These are phyloP conservation scores for Fraxinus cuspidata DNA, from an alignment of 257 asterid genomes.

Conservation along the genomic window DNA sequence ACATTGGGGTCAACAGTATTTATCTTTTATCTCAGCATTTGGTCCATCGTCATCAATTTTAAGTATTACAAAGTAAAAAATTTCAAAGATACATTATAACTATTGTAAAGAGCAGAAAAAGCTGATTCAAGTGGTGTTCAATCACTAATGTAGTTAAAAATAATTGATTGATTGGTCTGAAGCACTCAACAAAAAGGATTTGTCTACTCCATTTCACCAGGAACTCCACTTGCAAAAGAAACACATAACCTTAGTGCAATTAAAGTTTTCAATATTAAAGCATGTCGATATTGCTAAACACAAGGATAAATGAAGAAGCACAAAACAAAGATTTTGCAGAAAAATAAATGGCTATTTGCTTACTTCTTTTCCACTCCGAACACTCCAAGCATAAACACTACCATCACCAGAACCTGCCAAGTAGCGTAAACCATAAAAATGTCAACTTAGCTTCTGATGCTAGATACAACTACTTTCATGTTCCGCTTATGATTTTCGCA, in stretches of 20 bases:
- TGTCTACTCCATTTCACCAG: not conserved
- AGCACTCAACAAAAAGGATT: not conserved
- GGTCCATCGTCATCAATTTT: not conserved
- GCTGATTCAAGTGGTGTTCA: not conserved
- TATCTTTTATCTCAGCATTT: not conserved
- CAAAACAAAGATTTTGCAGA: not conserved
- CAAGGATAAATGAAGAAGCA: slow-evolving; percentile 11
- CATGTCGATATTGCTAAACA: not conserved
- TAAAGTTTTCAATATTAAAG: not conserved
- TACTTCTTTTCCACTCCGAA: slow-evolving; percentile 96
- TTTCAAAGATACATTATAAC: not conserved
- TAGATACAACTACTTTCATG: slow-evolving; percentile 6
- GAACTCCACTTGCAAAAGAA: slow-evolving; percentile 6
- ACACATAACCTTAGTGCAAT: not conserved
- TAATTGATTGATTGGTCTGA: not conserved
- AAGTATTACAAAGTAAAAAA: not conserved
- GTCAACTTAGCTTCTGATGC: slow-evolving; percentile 28
- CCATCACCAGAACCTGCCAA: slow-evolving; percentile 96
- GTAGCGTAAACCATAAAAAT: slow-evolving; percentile 24
- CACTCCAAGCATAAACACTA: slow-evolving; percentile 92
- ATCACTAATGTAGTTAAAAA: not conserved
- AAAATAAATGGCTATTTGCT: slow-evolving; percentile 19
- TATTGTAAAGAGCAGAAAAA: not conserved
- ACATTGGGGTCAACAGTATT: not conserved
- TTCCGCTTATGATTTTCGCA: slow-evolving; percentile 2